Percentiles rank a stretch among this genome's conserved stretches.
These are phyloP conservation scores for Hyaloperonospora brassicae DNA, from an alignment of 352 stramenopile genomes.

Conservation along the genomic window DNA sequence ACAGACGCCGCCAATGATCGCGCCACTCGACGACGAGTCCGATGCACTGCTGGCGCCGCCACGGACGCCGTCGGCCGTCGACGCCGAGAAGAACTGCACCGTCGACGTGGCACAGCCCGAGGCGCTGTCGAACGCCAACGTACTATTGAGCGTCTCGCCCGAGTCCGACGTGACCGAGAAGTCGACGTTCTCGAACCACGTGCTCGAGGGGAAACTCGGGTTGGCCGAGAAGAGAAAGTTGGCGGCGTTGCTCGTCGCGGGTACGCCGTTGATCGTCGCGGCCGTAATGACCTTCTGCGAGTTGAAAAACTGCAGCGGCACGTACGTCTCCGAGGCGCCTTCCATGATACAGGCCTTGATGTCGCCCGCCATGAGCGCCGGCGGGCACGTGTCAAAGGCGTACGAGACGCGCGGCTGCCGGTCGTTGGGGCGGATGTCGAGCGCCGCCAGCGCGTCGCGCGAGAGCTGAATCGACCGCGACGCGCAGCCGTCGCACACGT, in stretches of 20 bases:
- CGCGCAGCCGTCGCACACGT: constrained; percentile 55
- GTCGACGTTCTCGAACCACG: constrained; percentile 56
- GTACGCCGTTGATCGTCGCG: constrained; percentile 49
- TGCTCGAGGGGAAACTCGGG: constrained; percentile 31
- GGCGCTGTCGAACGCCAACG: constrained; percentile 48
- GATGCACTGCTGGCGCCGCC: constrained; percentile 13
- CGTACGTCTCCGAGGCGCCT: constrained; percentile 65
- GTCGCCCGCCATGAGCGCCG: constrained; percentile 49
- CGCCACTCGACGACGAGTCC: constrained; percentile 18
- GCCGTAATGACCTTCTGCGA: constrained; percentile 58
- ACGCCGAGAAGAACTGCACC: constrained; percentile 60
- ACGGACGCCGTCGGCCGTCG: constrained; percentile 38
- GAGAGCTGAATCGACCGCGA: constrained; percentile 48
- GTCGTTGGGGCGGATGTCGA: constrained; percentile 42
- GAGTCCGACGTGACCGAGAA: constrained; percentile 52
- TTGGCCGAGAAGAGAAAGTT: constrained; percentile 59
- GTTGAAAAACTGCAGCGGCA: constrained; percentile 80
- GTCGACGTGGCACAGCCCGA: constrained; percentile 52
- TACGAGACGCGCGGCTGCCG: constrained; percentile 43
- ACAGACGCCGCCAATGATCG: constrained; percentile 33
- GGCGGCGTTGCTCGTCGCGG: constrained; percentile 40
- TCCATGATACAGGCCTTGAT: constrained; percentile 81
- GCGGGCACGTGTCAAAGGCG: constrained; percentile 52
- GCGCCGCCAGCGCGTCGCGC: constrained; percentile 28
- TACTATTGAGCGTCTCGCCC: constrained; percentile 43